phyloP scores from a whole-genome alignment of 495 filamentous ascomycete species.

The Lasiosphaeria ovina region DNA sequence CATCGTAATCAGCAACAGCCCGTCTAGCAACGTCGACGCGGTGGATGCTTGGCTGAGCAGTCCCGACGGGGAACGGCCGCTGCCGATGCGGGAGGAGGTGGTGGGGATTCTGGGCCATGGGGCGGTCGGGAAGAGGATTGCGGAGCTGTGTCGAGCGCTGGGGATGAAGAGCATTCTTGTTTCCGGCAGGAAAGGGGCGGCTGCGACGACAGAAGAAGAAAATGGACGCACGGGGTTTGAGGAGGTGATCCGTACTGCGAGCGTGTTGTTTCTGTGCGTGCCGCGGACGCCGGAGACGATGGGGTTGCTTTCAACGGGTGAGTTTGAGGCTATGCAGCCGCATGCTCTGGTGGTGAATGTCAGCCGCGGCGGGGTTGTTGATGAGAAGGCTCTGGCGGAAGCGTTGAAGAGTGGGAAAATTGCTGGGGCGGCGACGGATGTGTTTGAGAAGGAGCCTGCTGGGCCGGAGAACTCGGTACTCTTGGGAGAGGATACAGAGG shows the following conservation, averaged over 20 bases:
- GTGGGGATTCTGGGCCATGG: conserved; percentile 56
- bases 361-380: conserved; percentile 56
- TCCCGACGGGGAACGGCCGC: neutral
- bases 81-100: conserved; percentile 31
- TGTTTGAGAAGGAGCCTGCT: conserved; percentile 54
- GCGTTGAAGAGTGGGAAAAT: conserved; percentile 49
- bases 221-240: conserved; percentile 46
- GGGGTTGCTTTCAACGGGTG: conserved; percentile 44
- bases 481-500: conserved; percentile 25
- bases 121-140: conserved; percentile 44
- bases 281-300: conserved; percentile 45
- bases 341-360: conserved; percentile 55
- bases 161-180: conserved; percentile 51
- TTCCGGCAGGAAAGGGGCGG: conserved; percentile 46
- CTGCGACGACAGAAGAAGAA: neutral
- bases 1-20: neutral
- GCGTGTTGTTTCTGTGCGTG: conserved; percentile 49
- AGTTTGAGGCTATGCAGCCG: conserved; percentile 48
- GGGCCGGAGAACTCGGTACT: conserved; percentile 20
- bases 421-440: conserved; percentile 55
- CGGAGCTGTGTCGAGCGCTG: conserved; percentile 31
- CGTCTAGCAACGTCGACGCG: neutral
- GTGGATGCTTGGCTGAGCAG: neutral
- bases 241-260: conserved; percentile 42
- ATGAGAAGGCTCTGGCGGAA: conserved; percentile 48